Evolutionary conservation across 768 basidiomycete genomes (phyloP).

Genomic region (Macrolepiota fuliginosa): DNA sequence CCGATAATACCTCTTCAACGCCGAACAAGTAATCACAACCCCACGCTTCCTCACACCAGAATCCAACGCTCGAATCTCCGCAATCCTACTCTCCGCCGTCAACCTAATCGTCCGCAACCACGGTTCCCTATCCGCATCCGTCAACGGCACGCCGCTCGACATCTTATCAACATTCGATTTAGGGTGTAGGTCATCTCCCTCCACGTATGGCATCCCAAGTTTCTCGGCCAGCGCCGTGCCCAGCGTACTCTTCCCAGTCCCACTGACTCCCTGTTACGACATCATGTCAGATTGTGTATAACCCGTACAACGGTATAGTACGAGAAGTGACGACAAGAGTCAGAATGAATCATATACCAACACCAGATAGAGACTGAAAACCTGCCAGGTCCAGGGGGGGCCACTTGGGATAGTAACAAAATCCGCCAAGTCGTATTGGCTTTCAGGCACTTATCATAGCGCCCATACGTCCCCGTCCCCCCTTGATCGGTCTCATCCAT

Average conservation of each 20-base stretch:
- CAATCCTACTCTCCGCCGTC: slow-evolving; percentile 49
- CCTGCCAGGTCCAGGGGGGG: no score
- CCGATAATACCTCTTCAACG: slow-evolving; percentile 79
- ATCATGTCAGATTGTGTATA: neutral
- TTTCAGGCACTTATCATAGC: no score
- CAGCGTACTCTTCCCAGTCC: slow-evolving; percentile 72
- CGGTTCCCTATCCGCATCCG: slow-evolving; percentile 78
- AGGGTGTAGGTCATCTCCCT: slow-evolving; percentile 89
- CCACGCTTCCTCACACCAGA: slow-evolving; percentile 32
- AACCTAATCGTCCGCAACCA: slow-evolving; percentile 78
- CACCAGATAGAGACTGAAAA: no score
- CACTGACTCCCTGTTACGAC: slow-evolving; percentile 62
- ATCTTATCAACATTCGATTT: slow-evolving; percentile 84
- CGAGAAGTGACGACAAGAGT: no score
- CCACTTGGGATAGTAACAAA: no score
- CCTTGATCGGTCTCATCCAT: neutral
- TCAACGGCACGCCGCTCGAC: slow-evolving; percentile 70
- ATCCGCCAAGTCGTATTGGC: no score
- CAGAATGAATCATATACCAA: no score
- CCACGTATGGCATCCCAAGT: slow-evolving; percentile 74
- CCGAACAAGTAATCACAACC: slow-evolving; percentile 85
- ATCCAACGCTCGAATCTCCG: slow-evolving; percentile 17
- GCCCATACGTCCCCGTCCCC: neutral
- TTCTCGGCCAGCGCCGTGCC: slow-evolving; percentile 58
- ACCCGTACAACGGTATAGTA: no score